Conservation (phyloP, 805 yeast species). For the Schwanniomyces pseudopolymorphus region DNA sequence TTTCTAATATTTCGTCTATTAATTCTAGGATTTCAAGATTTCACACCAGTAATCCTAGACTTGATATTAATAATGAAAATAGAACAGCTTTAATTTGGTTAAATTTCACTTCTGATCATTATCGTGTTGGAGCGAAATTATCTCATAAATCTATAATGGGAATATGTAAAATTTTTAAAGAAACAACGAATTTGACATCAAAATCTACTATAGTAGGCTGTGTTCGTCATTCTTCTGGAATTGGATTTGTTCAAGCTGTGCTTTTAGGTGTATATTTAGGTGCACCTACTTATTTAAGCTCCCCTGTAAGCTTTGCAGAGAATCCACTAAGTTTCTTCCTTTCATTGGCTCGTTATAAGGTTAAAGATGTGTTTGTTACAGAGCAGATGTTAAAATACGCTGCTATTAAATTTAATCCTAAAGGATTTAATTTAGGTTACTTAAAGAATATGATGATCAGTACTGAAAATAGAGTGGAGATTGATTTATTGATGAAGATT, state of each 20-base stretch:
- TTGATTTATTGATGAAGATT: constrained; percentile 54
- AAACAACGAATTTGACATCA: constrained; percentile 81
- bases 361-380: constrained; percentile 83
- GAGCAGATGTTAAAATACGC: constrained; percentile 82
- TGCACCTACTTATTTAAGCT: constrained; percentile 74
- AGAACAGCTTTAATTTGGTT: constrained; percentile 64
- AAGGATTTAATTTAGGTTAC: constrained; percentile 58
- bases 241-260: constrained; percentile 87
- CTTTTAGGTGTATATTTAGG: constrained; percentile 86
- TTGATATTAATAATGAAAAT: constrained; percentile 27
- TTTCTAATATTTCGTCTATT: constrained; percentile 37
- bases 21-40: constrained; percentile 44
- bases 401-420: constrained; percentile 56
- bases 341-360: constrained; percentile 70
- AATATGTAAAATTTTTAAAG: constrained; percentile 85
- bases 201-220: constrained; percentile 78
- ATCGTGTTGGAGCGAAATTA: constrained; percentile 54
- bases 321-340: constrained; percentile 72
- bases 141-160: constrained; percentile 68
- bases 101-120: constrained; percentile 70
- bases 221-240: constrained; percentile 77
- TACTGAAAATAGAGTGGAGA: constrained; percentile 71
- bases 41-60: constrained; percentile 28
- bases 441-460: constrained; percentile 84
- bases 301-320: constrained; percentile 73